A percentile compares a stretch with the other conserved stretches of the same genome.
Evolutionary conservation across 805 yeast species (phyloP).

Genomic region (Teunomyces panamensis): DNA sequence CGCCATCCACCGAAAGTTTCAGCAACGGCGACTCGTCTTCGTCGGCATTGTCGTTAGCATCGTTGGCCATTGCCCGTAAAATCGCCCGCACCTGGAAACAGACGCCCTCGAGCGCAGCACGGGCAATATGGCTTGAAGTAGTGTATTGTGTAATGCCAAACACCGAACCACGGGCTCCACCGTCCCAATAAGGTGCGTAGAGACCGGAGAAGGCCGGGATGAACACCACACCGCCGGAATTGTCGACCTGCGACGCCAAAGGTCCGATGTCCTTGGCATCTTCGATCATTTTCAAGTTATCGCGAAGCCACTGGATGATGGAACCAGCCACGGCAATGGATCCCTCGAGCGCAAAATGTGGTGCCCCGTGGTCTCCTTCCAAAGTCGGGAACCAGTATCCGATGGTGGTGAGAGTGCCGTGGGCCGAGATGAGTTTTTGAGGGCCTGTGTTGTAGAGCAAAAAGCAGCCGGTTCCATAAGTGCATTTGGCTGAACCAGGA

Average conservation of each 20-base stretch:
- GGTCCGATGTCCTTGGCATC: slow-evolving; percentile 88
- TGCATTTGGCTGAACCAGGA: slow-evolving; percentile 87
- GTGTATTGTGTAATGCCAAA: slow-evolving; percentile 92
- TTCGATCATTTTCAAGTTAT: slow-evolving; percentile 78
- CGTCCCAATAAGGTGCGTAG: slow-evolving; percentile 95
- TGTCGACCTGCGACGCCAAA: slow-evolving; percentile 74
- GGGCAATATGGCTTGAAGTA: slow-evolving; percentile 85
- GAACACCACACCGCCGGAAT: slow-evolving; percentile 88
- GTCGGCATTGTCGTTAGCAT: slow-evolving; percentile 51
- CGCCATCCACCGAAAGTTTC: slow-evolving; percentile 83
- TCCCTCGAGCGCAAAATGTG: slow-evolving; percentile 91
- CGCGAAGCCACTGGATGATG: slow-evolving; percentile 90
- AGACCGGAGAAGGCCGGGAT: slow-evolving; percentile 94
- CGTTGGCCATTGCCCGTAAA: slow-evolving; percentile 83
- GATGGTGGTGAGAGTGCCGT: slow-evolving; percentile 85
- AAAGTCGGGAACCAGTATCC: slow-evolving; percentile 85
- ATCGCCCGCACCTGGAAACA: slow-evolving; percentile 93
- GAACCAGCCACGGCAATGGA: slow-evolving; percentile 96
- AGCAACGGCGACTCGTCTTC: slow-evolving; percentile 42
- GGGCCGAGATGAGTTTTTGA: slow-evolving; percentile 62
- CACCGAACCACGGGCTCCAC: slow-evolving; percentile 87
- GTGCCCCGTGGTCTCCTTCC: slow-evolving; percentile 45
- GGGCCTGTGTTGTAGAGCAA: slow-evolving; percentile 83
- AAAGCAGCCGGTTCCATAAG: slow-evolving; percentile 96
- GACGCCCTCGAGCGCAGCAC: slow-evolving; percentile 94